Evolutionary conservation across 306 rosid genomes (phyloP).

Genomic region (Cyclanthera cordifolia): DNA sequence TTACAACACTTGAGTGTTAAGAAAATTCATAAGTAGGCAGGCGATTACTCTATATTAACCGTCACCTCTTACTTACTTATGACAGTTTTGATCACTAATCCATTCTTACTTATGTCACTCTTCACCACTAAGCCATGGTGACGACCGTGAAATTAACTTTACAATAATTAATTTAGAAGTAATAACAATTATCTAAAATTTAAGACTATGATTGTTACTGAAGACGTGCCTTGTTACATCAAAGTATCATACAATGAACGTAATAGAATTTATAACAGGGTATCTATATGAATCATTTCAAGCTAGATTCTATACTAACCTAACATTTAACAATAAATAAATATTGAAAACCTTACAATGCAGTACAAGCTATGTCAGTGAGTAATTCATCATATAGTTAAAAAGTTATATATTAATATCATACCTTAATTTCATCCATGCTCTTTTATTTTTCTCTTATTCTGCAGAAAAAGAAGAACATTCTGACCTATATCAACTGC

Average conservation of each 20-base stretch:
- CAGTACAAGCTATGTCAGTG: neutral
- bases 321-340: neutral
- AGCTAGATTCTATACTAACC: neutral
- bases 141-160: neutral
- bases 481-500: conserved; percentile 52
- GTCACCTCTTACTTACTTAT: too few relatives aligned
- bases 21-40: too few relatives aligned
- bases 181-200: neutral
- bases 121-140: neutral
- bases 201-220: neutral
- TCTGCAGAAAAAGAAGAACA: conserved; percentile 49
- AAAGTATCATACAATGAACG: neutral
- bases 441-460: conserved; percentile 5
- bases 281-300: neutral
- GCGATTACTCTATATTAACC: too few relatives aligned
- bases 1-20: too few relatives aligned
- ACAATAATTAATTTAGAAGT: neutral
- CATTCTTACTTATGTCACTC: too few relatives aligned
- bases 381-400: neutral
- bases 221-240: neutral
- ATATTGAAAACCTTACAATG: neutral
- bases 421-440: neutral
- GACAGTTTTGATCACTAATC: too few relatives aligned
- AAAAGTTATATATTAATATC: neutral
- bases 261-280: neutral